Base-by-base conservation (phyloP, 805 yeast species). In the Kazachstania viticola region DNA sequence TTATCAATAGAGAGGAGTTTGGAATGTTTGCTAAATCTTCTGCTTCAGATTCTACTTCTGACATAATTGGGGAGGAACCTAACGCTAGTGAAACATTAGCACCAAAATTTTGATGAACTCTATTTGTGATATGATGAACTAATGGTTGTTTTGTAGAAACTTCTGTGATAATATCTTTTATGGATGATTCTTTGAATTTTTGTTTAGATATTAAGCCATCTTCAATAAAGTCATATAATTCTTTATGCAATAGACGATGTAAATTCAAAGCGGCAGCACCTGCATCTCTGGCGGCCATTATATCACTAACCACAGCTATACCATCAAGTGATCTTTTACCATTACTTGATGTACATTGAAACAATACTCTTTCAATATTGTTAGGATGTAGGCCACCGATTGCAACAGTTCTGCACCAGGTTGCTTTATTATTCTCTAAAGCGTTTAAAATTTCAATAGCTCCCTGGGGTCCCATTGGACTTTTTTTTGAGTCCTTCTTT, bases 61-160 rank as follows among this genome's bases (percentile, higher is more conserved):
- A 76, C 95, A 85, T 85, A 14, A 81, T 74, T 1, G 96, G 95
- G 2, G 93, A 76, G 0, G 79, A 91, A 4, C 94, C 93, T 14
- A 79, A 57, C 0, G 95, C 84, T 34, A 87, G 60, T 0, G 91
- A 73, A 5, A 82, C 81, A 48, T 85, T 85, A 5, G 96, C 95
- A 36, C 85, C 78, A 49, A 82, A 74, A 51, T 82, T 80, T 48
- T 81, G 81, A 17, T 81, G 95, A n/a, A 87, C 95, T 34, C 67
- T 69, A 48, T 85, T 85, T 14, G 95, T 85, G 36, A 87, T 77
- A 45, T 85, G 94, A 48, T 87, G 95, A 6, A 83, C 75, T 41
- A 85, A 54, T 0, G 94, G 93, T 4, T 61, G 58, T 0, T 41
- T 40, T 11, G 34, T 7, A 4, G 45, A 33, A 11, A 58, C 57